A percentile compares a stretch with the other conserved stretches of the same genome.
phyloP scores from a whole-genome alignment of 768 basidiomycete species.

The Crepidotus variabilis region DNA sequence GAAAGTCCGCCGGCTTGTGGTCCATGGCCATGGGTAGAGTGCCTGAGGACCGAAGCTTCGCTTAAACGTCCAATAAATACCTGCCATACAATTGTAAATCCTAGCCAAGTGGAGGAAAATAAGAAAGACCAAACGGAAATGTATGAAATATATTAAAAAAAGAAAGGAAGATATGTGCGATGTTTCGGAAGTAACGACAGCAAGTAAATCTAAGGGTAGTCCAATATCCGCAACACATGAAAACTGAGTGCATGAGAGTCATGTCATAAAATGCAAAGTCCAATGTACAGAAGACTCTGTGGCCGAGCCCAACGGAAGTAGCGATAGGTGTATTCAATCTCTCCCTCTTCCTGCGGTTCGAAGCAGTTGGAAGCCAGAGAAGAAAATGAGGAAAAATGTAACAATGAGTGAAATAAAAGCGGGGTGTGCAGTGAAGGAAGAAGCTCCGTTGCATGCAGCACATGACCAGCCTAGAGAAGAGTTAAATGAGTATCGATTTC shows the following conservation, averaged over 20 bases:
- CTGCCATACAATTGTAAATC: too few species aligned
- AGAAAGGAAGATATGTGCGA: too few species aligned
- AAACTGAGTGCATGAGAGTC: background rate
- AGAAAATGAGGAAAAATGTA: conserved; percentile 58
- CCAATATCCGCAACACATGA: background rate
- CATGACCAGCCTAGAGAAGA: conserved; percentile 51
- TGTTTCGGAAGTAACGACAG: background rate
- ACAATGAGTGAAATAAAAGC: conserved; percentile 51
- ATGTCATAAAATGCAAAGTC: background rate
- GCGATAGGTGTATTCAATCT: background rate
- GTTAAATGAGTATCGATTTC: background rate
- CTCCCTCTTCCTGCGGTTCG: conserved; percentile 19
- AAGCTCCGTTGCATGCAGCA: conserved; percentile 40
- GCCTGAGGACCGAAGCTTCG: too few species aligned
- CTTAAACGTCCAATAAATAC: too few species aligned
- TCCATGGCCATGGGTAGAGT: too few species aligned
- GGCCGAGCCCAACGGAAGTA: background rate
- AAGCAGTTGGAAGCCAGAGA: conserved; percentile 62
- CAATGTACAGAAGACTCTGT: background rate
- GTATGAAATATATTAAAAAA: too few species aligned
- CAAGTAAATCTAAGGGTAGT: background rate
- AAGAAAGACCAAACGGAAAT: too few species aligned
- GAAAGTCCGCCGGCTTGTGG: too few species aligned
- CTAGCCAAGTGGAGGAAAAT: too few species aligned
- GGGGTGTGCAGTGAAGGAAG: conserved; percentile 42